phyloP scores from a whole-genome alignment of 106 monocot species.

The Dendrobium chrysotoxum region DNA sequence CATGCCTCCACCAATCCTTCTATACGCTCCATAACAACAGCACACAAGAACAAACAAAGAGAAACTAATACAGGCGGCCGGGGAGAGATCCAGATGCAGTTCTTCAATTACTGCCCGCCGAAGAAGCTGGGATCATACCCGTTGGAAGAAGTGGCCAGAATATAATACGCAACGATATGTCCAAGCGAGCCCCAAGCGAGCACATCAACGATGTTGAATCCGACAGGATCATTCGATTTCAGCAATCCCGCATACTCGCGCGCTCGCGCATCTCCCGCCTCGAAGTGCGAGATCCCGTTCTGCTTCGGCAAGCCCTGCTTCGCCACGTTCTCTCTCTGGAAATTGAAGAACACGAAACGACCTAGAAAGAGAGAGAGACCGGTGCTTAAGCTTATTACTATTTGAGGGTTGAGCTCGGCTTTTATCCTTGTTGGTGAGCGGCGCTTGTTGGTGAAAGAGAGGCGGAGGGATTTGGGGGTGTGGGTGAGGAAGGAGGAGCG shows the following conservation, averaged over 20 bases:
- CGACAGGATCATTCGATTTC: conserved; percentile 94
- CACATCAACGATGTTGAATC: conserved; percentile 94
- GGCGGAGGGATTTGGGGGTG: conserved; percentile 13
- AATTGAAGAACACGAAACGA: conserved; percentile 99
- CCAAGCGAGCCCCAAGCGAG: conserved; percentile 94
- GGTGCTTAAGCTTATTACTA: conserved; percentile 94
- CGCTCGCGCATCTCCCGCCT: conserved; percentile 81
- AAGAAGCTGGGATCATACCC: conserved; percentile 92
- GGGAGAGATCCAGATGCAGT: too few relatives aligned
- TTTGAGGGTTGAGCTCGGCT: conserved; percentile 61
- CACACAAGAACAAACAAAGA: too few relatives aligned
- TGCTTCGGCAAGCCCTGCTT: conserved; percentile 90
- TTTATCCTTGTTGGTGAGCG: neutral
- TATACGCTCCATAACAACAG: too few relatives aligned
- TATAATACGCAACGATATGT: conserved; percentile 91
- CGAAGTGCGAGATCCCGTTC: conserved; percentile 87
- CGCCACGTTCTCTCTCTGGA: conserved; percentile 96
- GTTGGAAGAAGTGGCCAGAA: conserved; percentile 91
- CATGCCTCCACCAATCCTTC: too few relatives aligned
- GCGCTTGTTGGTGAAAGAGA: neutral
- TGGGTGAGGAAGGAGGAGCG: conserved; percentile 52
- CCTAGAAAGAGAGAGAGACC: conserved; percentile 94
- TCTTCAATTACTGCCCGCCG: neutral
- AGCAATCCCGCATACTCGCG: conserved; percentile 64
- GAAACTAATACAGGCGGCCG: too few relatives aligned